Conservation (phyloP, 164 flowering plant genomes). For the Umbellularia californica region DNA sequence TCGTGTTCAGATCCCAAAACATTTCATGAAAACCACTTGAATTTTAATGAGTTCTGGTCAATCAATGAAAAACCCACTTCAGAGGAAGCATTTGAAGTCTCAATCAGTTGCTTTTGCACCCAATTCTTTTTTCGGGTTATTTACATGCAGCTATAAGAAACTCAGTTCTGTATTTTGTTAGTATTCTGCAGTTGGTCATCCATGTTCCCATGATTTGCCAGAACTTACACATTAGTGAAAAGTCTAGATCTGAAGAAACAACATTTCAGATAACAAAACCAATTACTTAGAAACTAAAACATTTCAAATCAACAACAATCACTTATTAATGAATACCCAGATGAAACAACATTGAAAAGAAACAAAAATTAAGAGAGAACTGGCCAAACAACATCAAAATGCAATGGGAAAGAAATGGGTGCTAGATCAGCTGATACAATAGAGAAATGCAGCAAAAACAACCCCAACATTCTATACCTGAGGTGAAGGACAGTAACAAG, state of each 20-base stretch:
- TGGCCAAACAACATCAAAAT: not conserved
- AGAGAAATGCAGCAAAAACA: conserved; percentile 2
- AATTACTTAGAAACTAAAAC: not conserved
- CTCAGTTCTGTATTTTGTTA: not conserved
- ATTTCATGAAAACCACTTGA: not conserved
- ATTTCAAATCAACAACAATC: not conserved
- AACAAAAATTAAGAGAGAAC: not conserved
- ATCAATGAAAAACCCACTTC: conserved; percentile 5
- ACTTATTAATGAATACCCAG: not conserved
- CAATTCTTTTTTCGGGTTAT: not conserved
- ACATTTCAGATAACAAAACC: not conserved
- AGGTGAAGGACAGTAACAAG: conserved; percentile 30
- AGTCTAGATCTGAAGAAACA: not conserved
- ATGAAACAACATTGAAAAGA: not conserved
- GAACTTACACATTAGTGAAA: too few relatives aligned
- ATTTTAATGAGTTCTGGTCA: not conserved
- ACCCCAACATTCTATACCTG: conserved; percentile 26
- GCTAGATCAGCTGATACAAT: not conserved
- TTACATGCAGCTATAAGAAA: not conserved
- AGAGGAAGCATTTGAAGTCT: not conserved
- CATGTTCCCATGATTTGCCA: too few relatives aligned
- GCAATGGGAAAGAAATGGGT: not conserved
- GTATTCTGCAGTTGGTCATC: too few relatives aligned
- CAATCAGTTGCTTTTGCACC: too few relatives aligned
- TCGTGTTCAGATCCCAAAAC: not conserved